These are phyloP conservation scores for Zalaria sp. DNA, from an alignment of 2,329 filamentous ascomycete genomes.

Conservation along the genomic window DNA sequence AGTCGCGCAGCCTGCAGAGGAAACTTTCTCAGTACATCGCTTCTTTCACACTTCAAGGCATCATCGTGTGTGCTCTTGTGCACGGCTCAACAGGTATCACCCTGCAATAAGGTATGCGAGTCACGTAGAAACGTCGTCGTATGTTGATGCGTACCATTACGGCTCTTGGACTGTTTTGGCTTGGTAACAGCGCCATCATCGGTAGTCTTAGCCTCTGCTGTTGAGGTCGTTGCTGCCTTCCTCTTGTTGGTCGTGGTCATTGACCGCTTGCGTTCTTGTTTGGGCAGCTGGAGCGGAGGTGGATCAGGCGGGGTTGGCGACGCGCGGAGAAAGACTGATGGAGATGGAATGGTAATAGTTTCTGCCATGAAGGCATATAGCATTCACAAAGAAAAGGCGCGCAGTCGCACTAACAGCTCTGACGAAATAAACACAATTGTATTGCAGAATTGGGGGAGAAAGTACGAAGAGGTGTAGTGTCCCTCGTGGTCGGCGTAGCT, in stretches of 20 bases:
- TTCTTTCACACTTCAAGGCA: too few relatives aligned
- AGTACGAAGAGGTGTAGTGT: too few relatives aligned
- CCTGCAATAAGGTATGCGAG: too few relatives aligned
- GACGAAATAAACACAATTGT: too few relatives aligned
- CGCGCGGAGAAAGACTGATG: constrained; percentile 38
- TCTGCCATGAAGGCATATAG: constrained; percentile 29
- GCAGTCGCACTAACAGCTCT: background rate
- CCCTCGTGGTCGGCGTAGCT: too few relatives aligned
- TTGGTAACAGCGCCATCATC: constrained; percentile 33
- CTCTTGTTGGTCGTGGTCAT: constrained; percentile 8
- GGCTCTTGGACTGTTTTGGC: constrained; percentile 61
- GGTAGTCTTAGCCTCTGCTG: constrained; percentile 10
- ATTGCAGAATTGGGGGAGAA: too few relatives aligned
- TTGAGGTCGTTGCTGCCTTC: constrained; percentile 10
- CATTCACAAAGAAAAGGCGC: constrained; percentile 1
- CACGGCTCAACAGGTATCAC: too few relatives aligned
- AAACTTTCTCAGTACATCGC: constrained; percentile 9
- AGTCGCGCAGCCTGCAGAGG: constrained; percentile 48
- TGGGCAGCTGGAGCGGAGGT: constrained; percentile 11
- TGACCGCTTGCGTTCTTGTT: constrained; percentile 12
- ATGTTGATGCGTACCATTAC: constrained; percentile 43
- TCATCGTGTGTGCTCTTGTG: too few relatives aligned
- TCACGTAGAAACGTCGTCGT: too few relatives aligned
- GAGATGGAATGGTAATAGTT: constrained; percentile 45
- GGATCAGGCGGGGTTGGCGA: constrained; percentile 12